A percentile compares a stretch with the other conserved stretches of the same genome.
phyloP scores from a whole-genome alignment of 768 basidiomycete genomes.

The Mycena crocata region DNA sequence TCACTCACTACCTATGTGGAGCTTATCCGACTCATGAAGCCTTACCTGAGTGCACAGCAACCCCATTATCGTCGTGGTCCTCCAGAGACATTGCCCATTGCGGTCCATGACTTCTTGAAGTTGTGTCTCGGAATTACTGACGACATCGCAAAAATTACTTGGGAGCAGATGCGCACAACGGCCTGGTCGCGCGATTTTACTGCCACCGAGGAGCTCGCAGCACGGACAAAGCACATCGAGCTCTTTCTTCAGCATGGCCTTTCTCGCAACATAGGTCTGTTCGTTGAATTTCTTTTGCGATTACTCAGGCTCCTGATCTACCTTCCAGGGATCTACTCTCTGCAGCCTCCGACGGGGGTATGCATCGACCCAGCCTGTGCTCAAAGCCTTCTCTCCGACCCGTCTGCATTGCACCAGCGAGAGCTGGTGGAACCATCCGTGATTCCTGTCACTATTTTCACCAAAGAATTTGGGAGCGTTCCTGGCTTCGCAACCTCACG shows the following conservation, averaged over 20 bases:
- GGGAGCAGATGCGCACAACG: background rate
- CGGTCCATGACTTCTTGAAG: conserved; percentile 7
- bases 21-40: conserved; percentile 11
- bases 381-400: background rate
- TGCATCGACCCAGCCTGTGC: conserved; percentile 5
- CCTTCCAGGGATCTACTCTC: conserved; percentile 6
- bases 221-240: conserved; percentile 12
- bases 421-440: conserved; percentile 2
- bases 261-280: background rate
- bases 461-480: conserved; percentile 19
- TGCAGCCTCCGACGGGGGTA: background rate
- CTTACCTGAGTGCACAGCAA: background rate
- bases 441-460: conserved; percentile 16
- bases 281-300: too few species aligned
- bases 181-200: conserved; percentile 4
- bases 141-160: background rate
- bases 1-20: background rate
- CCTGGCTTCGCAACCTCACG: conserved; percentile 19
- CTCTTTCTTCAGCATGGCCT: conserved; percentile 18
- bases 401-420: background rate
- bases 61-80: background rate
- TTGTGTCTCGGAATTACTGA: background rate
- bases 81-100: background rate
- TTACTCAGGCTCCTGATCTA: background rate
- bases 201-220: background rate